Percentiles rank a stretch among this genome's conserved stretches.
These are phyloP conservation scores for Podospora pseudocomata DNA, from an alignment of 495 filamentous ascomycete species.

Conservation along the genomic window DNA sequence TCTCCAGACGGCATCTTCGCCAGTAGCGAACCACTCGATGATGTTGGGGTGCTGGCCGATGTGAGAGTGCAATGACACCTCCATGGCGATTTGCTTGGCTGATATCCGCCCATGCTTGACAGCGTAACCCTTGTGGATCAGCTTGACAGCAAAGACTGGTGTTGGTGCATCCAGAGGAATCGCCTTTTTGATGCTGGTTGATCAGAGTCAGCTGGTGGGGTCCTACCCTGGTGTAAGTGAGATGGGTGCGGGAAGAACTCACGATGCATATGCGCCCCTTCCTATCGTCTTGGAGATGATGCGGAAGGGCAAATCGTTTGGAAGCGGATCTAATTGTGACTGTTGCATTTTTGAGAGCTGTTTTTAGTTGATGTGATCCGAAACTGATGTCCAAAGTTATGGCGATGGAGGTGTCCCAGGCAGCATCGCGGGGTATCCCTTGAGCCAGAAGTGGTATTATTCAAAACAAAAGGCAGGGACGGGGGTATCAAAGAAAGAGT, in stretches of 20 bases:
- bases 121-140: slow-evolving; percentile 96
- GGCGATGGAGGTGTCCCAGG: slow-evolving; percentile 2
- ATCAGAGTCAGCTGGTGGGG: neutral
- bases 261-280: slow-evolving; percentile 96
- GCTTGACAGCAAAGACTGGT: slow-evolving; percentile 93
- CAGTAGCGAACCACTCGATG: slow-evolving; percentile 83
- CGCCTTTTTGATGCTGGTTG: slow-evolving; percentile 85
- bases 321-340: slow-evolving; percentile 86
- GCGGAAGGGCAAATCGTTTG: slow-evolving; percentile 82
- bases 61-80: slow-evolving; percentile 81
- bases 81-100: slow-evolving; percentile 80
- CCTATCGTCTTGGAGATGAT: slow-evolving; percentile 96
- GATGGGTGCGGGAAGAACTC: slow-evolving; percentile 32
- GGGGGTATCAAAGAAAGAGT: neutral
- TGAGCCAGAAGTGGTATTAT: slow-evolving; percentile 1
- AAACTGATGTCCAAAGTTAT: neutral
- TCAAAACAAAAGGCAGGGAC: slow-evolving; percentile 1
- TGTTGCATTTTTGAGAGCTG: slow-evolving; percentile 49
- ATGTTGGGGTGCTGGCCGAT: slow-evolving; percentile 88
- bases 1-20: slow-evolving; percentile 84
- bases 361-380: slow-evolving; percentile 16
- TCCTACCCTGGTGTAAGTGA: slow-evolving; percentile 8
- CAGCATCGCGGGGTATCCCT: slow-evolving; percentile 13
- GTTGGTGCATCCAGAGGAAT: slow-evolving; percentile 61
- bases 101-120: slow-evolving; percentile 82